Evolutionary conservation across 1,284 basidiomycete genomes (phyloP), one percentile per base, ranked within the genome.

Genomic region (Ustilago crameri): DNA sequence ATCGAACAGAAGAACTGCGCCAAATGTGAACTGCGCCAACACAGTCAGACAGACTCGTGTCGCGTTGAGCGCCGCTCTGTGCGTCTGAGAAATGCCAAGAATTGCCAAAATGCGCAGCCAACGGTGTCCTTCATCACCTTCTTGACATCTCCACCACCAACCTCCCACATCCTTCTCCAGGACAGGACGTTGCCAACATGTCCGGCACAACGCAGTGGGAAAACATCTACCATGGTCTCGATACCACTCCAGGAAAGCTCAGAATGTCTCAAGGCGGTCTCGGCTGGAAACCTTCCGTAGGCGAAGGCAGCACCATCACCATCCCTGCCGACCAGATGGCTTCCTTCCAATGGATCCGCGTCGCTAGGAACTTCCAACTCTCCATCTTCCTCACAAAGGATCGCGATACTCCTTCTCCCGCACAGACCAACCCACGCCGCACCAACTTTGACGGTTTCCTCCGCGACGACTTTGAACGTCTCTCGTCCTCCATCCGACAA

Each of bases 381-480:
- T 87, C 92, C 56, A 86, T 98, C 46, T 90, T 90, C 10, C 82
- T 93, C 77, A 90, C 90, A 84, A 91, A 91, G 82, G 88, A 90
- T 82, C 87, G 87, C 78, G 71, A 76, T 8, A 52, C 60, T 1
- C 76, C 76, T 38, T 66, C 53, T 1, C 22, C 59, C 9, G 64
- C 65, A 22, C 70, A 78, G 57, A 53, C 51, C 38, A 57, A 71
- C 12, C 84, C 78, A 57, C 88, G 87, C 22, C 80, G 84, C 75
- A 90, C 91, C 78, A 91, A 88, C n/a, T 97, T 98, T 81, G 95
- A 98, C 75, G 95, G 95, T 5, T 98, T 98, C 85, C 85, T 89
- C 82, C 88, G 92, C 72, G 95, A 98, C 85, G 94, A 85, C 61
- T 81, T 79, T 58, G 84, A 85, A 30, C 60, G 79, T 15, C 75